These are phyloP conservation scores for Wallacemonas sp. DNA, from an alignment of 208 protist species.

Conservation along the genomic window DNA sequence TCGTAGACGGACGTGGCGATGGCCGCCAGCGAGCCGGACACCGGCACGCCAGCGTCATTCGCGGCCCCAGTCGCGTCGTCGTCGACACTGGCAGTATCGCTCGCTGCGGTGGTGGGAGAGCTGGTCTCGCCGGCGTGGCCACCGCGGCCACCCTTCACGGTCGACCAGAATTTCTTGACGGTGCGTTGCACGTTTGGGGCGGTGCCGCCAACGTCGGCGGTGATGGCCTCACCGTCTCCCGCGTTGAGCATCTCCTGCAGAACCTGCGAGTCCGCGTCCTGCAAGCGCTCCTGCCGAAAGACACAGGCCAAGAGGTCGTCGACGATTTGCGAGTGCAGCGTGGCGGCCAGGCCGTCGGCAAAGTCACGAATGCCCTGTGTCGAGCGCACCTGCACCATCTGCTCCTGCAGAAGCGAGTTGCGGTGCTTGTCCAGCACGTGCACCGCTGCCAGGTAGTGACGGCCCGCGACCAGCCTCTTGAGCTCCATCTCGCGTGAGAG, in stretches of 20 bases:
- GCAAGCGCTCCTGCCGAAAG: constrained; percentile 67
- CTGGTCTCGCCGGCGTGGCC: neutral
- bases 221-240: constrained; percentile 27
- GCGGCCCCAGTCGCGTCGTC: neutral
- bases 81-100: too few species aligned
- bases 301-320: constrained; percentile 77
- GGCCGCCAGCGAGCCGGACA: constrained; percentile 30
- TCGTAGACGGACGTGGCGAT: constrained; percentile 56
- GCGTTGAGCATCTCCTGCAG: constrained; percentile 50
- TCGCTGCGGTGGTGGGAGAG: neutral
- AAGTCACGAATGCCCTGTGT: constrained; percentile 58
- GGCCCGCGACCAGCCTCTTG: constrained; percentile 34
- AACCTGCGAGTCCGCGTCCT: constrained; percentile 61
- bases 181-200: constrained; percentile 40
- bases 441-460: constrained; percentile 74
- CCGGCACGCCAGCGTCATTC: neutral
- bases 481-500: constrained; percentile 61
- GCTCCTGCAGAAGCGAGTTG: constrained; percentile 34
- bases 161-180: constrained; percentile 38
- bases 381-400: constrained; percentile 50
- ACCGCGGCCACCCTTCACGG: neutral
- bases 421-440: constrained; percentile 48
- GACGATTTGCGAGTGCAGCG: constrained; percentile 62
- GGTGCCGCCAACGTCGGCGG: constrained; percentile 18
- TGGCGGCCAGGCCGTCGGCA: constrained; percentile 47